Evolutionary conservation across 2,329 filamentous ascomycete species (phyloP), one percentile per base, ranked within the genome.

Genomic region (Colletotrichum tanaceti): DNA sequence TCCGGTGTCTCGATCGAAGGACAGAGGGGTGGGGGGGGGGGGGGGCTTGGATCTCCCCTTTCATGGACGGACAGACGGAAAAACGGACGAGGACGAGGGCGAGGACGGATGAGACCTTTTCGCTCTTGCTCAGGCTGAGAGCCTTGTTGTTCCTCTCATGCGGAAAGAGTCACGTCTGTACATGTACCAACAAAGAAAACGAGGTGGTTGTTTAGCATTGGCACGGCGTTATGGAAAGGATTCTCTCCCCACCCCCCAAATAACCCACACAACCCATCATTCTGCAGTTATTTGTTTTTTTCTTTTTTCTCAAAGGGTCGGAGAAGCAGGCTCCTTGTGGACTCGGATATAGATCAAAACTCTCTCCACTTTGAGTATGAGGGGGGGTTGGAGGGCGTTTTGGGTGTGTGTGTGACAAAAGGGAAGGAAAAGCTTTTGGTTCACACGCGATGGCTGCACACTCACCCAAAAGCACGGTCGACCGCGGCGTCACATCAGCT

Each of bases 201-300:
- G 18, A 52, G 32, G 49, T 43, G 35, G 63, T 44, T 62, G n/a
- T 68, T 66, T 64, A 28, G 70, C 59, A 66, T 73, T 69, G 66
- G 28, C 63, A 70, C 41, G 71, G 72, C 72, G 72, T 73, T 68
- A 50, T 39, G 65, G 72, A 35, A 47, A 53, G 28, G 69, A 9
- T 6, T 28, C 28, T 28, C 28, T 9, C 3, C 28, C 28, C 28
- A 2, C 28, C 28, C 22, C 41, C 18, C n/a, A 6, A 53, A 24
- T 38, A 9, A 28, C 28, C 28, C 28, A 28, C 6, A 28, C 28
- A 28, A 28, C 28, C 28, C 6, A 28, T 28, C 28, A 28, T 35
- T 6, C 22, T 43, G 18, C n/a, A 35, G 11, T 16, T 43, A 13
- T n/a, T n/a, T n/a, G n/a, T n/a, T n/a, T n/a, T n/a, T n/a, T n/a